Percentiles rank a stretch among this genome's conserved stretches.
These are phyloP conservation scores for Huntiella savannae DNA, from an alignment of 2,329 filamentous ascomycete genomes.

Conservation along the genomic window DNA sequence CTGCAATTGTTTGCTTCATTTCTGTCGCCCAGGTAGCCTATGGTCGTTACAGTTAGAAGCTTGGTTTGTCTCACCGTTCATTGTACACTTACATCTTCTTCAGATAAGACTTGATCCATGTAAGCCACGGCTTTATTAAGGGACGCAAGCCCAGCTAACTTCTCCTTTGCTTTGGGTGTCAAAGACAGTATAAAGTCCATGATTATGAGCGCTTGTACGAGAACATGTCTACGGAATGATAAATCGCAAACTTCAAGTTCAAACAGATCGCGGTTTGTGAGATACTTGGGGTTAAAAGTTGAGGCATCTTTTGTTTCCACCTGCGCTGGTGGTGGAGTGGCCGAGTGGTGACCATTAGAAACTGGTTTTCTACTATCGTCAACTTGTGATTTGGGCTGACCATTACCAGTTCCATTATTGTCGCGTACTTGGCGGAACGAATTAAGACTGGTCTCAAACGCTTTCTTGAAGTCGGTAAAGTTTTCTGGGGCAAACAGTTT, in stretches of 20 bases:
- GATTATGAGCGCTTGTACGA: slow-evolving; percentile 87
- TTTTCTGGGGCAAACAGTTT: slow-evolving; percentile 54
- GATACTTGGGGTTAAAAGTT: slow-evolving; percentile 84
- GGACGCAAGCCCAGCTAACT: slow-evolving; percentile 43
- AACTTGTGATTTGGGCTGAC: background rate
- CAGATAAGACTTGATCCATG: slow-evolving; percentile 49
- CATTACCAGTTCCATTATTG: slow-evolving; percentile 24
- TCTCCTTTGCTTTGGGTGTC: slow-evolving; percentile 63
- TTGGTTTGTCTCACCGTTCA: no score
- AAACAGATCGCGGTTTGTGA: slow-evolving; percentile 93
- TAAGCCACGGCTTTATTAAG: slow-evolving; percentile 83
- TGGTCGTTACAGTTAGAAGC: background rate
- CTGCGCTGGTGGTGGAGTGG: background rate
- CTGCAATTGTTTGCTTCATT: slow-evolving; percentile 61
- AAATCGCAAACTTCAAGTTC: slow-evolving; percentile 90
- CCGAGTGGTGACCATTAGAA: background rate
- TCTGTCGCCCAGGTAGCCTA: slow-evolving; percentile 61
- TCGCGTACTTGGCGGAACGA: slow-evolving; percentile 34
- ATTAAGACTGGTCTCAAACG: slow-evolving; percentile 46
- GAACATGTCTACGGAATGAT: slow-evolving; percentile 80
- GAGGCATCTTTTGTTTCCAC: slow-evolving; percentile 1
- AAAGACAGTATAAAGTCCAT: slow-evolving; percentile 91
- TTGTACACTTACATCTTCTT: slow-evolving; percentile 53
- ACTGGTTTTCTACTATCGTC: background rate
- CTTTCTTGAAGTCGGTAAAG: slow-evolving; percentile 65